Evolutionary conservation across 129 eudicot genomes (phyloP), one percentile per base, ranked within the genome.

Genomic region (Rutidosis leptorrhynchoides): DNA sequence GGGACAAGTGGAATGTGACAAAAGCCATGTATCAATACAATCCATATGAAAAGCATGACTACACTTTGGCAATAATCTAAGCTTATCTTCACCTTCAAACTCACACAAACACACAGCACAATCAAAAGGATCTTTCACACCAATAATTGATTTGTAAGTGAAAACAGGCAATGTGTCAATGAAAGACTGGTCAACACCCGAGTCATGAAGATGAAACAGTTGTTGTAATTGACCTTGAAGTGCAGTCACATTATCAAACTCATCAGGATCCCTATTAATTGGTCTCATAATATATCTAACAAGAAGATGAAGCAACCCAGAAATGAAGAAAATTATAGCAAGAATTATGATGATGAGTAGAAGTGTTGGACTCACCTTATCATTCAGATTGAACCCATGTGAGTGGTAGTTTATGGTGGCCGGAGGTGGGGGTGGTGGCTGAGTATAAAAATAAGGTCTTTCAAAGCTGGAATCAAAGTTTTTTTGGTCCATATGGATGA

Each of bases 31-130:
- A 51, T 90, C 97, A 40, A 90, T 87, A 65, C 97, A 90, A 28
- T 81, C 90, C 87, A 87, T 81, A 65, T 90, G 97, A 79, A 90
- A 90, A 19, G 97, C 97, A 79, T 90, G 97, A 78, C 96, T 84
- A 62, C 97, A 90, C 58, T 81, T 83, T 7, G 97, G 95, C 69
- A 90, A 70, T 43, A 87, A 67, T 24, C 97, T 71, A 23, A 90
- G 88, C 60, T 82, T 80, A 75, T 90, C 90, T 15, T 87, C 95
- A 57, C 80, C 63, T 64, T 87, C 93, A 75, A 84, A 90, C 77
- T 90, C 95, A 80, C 85, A 90, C 66, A 90, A 79, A 77, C 97
- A 90, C 60, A 90, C 97, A 69, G 97, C 97, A 81, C 97, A 90
- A 77, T 90, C 97, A 74, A 90, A 87, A 26, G 97, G 97, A 69